Evolutionary conservation across 768 basidiomycete species (phyloP).

Genomic region (Psilocybe tampanensis): DNA sequence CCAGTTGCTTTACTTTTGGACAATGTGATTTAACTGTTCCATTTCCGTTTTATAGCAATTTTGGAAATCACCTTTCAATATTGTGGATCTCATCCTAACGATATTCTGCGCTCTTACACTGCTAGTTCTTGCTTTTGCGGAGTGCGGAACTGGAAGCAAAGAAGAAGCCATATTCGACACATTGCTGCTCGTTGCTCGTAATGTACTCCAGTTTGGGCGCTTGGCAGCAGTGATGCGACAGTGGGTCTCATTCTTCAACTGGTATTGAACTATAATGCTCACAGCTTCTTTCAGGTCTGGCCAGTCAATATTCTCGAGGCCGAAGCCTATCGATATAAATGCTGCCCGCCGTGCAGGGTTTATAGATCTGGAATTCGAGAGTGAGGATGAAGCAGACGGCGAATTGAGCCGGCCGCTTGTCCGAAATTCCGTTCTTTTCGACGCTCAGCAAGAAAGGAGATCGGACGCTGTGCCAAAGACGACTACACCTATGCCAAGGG

Average conservation of each 20-base stretch:
- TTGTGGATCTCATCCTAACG: conserved; percentile 87
- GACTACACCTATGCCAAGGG: conserved; percentile 62
- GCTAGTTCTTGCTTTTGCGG: conserved; percentile 85
- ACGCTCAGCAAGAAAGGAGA: conserved; percentile 38
- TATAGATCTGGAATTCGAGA: conserved; percentile 75
- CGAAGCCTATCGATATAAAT: conserved; percentile 84
- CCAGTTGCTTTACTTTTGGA: too few species aligned
- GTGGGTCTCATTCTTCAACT: conserved; percentile 47
- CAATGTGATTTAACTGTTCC: neutral
- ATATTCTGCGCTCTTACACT: conserved; percentile 88
- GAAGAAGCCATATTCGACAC: conserved; percentile 96
- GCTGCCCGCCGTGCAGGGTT: conserved; percentile 67
- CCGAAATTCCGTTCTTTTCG: conserved; percentile 64
- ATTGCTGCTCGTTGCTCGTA: conserved; percentile 87
- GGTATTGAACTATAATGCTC: conserved; percentile 6
- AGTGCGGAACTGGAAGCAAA: conserved; percentile 80
- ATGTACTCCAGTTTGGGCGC: conserved; percentile 90
- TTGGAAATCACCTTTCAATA: conserved; percentile 93
- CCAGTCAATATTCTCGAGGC: conserved; percentile 85
- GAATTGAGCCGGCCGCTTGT: conserved; percentile 64
- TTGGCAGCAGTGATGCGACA: conserved; percentile 93
- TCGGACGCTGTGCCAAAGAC: conserved; percentile 27
- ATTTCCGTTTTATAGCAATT: conserved; percentile 68
- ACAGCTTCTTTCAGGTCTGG: conserved; percentile 59
- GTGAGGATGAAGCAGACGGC: conserved; percentile 63